Conservation (phyloP, 495 filamentous ascomycete species). For the Lasiosphaeria miniovina region DNA sequence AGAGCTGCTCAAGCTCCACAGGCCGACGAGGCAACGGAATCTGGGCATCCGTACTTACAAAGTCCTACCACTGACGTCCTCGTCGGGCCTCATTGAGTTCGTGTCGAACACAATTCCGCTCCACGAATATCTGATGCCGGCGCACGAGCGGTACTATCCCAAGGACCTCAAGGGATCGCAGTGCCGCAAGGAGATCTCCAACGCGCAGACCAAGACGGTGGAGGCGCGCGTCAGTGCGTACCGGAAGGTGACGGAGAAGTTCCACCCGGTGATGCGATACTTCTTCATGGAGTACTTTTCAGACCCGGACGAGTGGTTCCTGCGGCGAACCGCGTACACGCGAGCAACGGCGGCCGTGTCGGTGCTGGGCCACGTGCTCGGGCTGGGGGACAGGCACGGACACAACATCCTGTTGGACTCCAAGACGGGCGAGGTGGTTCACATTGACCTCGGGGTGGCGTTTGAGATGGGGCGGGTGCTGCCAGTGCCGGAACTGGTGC, state of each 20-base stretch:
- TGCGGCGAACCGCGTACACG: slow-evolving; percentile 80
- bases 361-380: slow-evolving; percentile 88
- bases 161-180: slow-evolving; percentile 70
- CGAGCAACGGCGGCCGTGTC: slow-evolving; percentile 91
- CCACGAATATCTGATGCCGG: slow-evolving; percentile 85
- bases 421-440: slow-evolving; percentile 86
- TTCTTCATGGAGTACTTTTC: slow-evolving; percentile 96
- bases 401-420: slow-evolving; percentile 95
- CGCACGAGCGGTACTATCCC: slow-evolving; percentile 81
- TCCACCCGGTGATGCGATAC: slow-evolving; percentile 91
- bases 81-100: slow-evolving; percentile 94
- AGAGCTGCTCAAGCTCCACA: slow-evolving; percentile 77
- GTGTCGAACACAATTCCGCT: slow-evolving; percentile 88
- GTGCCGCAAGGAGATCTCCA: slow-evolving; percentile 74
- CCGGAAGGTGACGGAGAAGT: slow-evolving; percentile 69
- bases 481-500: slow-evolving; percentile 90
- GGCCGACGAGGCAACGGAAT: slow-evolving; percentile 81
- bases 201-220: slow-evolving; percentile 62
- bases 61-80: slow-evolving; percentile 79
- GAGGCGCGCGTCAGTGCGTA: slow-evolving; percentile 72
- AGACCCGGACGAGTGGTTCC: slow-evolving; percentile 95
- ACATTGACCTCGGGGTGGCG: slow-evolving; percentile 94
- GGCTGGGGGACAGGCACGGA: slow-evolving; percentile 92
- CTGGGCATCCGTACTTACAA: slow-evolving; percentile 93
- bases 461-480: slow-evolving; percentile 94